These are phyloP conservation scores for Melanomma pulvis-pyrius DNA, from an alignment of 495 filamentous ascomycete species.

Conservation along the genomic window DNA sequence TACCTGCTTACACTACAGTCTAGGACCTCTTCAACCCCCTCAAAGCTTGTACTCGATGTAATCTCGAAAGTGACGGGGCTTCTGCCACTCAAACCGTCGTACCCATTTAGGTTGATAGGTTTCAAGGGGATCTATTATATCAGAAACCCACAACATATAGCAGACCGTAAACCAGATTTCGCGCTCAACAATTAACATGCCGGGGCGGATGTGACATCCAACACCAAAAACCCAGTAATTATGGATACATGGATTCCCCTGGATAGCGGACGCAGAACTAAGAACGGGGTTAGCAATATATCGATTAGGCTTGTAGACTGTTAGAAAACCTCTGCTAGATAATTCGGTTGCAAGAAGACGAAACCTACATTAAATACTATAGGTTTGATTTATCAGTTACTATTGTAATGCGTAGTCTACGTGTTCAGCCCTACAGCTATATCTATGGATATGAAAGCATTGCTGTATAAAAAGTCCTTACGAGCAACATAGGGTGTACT, in stretches of 20 bases:
- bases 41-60: neutral
- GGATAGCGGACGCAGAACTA: slow-evolving; percentile 22
- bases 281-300: slow-evolving; percentile 17
- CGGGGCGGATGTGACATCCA: slow-evolving; percentile 41
- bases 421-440: neutral
- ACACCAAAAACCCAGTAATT: slow-evolving; percentile 43
- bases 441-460: neutral
- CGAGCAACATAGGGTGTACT: neutral
- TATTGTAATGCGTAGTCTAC: neutral
- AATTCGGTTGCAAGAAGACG: too few species aligned
- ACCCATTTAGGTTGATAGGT: neutral
- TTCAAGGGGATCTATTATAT: slow-evolving; percentile 21
- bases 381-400: neutral
- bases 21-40: neutral
- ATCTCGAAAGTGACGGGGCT: slow-evolving; percentile 5
- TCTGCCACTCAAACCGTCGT: slow-evolving; percentile 6
- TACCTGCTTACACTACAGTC: too few species aligned
- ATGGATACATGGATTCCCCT: slow-evolving; percentile 23
- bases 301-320: slow-evolving; percentile 34
- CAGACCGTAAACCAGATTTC: slow-evolving; percentile 34
- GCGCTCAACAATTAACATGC: slow-evolving; percentile 41
- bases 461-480: slow-evolving; percentile 2
- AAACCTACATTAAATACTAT: too few species aligned
- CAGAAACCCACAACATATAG: slow-evolving; percentile 38
- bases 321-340: too few species aligned